These are phyloP conservation scores for Peziza echinospora DNA, from an alignment of 495 filamentous ascomycete genomes.

Conservation along the genomic window DNA sequence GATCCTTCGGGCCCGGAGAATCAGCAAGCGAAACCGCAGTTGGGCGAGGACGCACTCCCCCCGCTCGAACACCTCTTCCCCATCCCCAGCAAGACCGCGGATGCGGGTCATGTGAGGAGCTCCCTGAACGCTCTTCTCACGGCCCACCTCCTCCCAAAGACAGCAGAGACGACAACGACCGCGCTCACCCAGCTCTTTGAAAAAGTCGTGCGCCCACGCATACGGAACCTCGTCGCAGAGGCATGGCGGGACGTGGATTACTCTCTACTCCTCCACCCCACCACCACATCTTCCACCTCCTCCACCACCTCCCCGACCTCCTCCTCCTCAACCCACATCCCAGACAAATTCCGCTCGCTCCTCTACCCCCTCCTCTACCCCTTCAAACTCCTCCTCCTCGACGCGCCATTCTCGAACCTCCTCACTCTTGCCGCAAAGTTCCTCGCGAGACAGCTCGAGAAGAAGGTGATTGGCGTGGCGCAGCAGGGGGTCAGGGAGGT, in stretches of 20 bases:
- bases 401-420: constrained; percentile 44
- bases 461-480: constrained; percentile 47
- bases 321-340: constrained; percentile 26
- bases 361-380: constrained; percentile 76
- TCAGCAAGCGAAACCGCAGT: too few species aligned
- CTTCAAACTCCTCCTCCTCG: constrained; percentile 63
- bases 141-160: constrained; percentile 56
- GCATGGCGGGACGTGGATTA: constrained; percentile 88
- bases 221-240: constrained; percentile 66
- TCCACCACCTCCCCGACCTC: not conserved
- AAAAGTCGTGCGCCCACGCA: constrained; percentile 59
- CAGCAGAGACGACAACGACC: constrained; percentile 47
- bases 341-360: constrained; percentile 50
- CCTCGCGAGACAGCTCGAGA: constrained; percentile 61
- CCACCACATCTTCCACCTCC: not conserved
- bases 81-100: constrained; percentile 45
- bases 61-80: constrained; percentile 49
- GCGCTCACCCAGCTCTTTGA: constrained; percentile 78
- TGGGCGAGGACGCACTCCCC: too few species aligned
- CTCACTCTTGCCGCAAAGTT: constrained; percentile 50
- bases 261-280: constrained; percentile 5
- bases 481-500: constrained; percentile 48
- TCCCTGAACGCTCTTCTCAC: too few species aligned
- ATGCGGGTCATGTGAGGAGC: too few species aligned
- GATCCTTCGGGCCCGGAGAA: too few species aligned